phyloP scores from a whole-genome alignment of 768 basidiomycete genomes.

The Tubosaeta sp. region DNA sequence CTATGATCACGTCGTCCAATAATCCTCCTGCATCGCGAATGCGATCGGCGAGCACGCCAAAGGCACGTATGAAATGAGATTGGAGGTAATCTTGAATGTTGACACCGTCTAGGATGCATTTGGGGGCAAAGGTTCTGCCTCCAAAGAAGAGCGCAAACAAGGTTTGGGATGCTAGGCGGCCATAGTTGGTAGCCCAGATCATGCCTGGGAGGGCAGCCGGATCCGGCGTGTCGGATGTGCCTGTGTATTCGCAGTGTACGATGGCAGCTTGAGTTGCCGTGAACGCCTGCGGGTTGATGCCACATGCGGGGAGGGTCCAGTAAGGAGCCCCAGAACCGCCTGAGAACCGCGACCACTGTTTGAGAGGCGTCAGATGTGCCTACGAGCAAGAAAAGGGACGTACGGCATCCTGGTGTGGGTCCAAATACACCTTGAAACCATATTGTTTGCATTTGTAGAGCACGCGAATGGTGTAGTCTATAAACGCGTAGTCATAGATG shows the following conservation, averaged over 20 bases:
- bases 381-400: slow-evolving; percentile 29
- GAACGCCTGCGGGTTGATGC: slow-evolving; percentile 81
- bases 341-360: slow-evolving; percentile 90
- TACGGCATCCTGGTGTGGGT: slow-evolving; percentile 95
- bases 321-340: slow-evolving; percentile 94
- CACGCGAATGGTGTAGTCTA: slow-evolving; percentile 85
- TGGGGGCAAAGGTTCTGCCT: slow-evolving; percentile 84
- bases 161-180: slow-evolving; percentile 81
- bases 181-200: slow-evolving; percentile 97
- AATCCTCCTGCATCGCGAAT: slow-evolving; percentile 73
- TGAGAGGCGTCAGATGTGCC: neutral
- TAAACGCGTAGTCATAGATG: slow-evolving; percentile 85
- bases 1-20: slow-evolving; percentile 84
- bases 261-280: slow-evolving; percentile 83
- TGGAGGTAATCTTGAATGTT: slow-evolving; percentile 92
- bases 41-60: slow-evolving; percentile 69
- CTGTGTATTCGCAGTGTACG: slow-evolving; percentile 85
- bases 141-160: slow-evolving; percentile 95
- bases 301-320: slow-evolving; percentile 90
- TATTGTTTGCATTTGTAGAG: slow-evolving; percentile 89
- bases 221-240: slow-evolving; percentile 47
- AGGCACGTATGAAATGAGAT: slow-evolving; percentile 68
- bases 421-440: slow-evolving; percentile 89
- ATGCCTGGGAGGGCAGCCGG: slow-evolving; percentile 83
- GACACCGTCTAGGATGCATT: slow-evolving; percentile 83